Evolutionary conservation across 257 asterid species (phyloP), one percentile per base, ranked within the genome.

Genomic region (Petrea volubilis): DNA sequence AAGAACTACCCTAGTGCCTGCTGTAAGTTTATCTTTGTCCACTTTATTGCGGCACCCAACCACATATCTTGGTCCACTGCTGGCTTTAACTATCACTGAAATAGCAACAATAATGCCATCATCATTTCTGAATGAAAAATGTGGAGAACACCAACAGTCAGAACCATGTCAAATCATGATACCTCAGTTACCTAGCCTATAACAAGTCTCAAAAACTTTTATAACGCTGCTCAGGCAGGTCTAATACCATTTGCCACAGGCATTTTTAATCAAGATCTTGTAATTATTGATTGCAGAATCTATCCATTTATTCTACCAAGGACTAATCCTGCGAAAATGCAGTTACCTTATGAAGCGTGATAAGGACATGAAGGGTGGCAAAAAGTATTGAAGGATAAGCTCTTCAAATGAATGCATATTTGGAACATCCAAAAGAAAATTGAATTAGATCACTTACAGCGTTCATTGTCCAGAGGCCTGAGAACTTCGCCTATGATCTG

Each of bases 401-500:
- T 23, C 14, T 23, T 29, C 51, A 10, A 27, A 34, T 14, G 50
- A 28, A 50, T 23, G 20, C 1, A 29, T 40, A 31, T 31, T 25
- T 14, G 55, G 28, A 34, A 59, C 73, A 58, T 7, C 21, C 6
- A 49, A n/a, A n/a, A 51, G 14, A 41, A 61, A 40, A 55, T 40
- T 13, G 58, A 73, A 52, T n/a, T 10, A 53, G 63, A 61, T 71
- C 21, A 41, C 79, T 90, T 85, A 92, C 98, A 83, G 71, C 98
- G 93, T 67, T 92, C 97, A 73, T 84, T 90, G 82, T 92, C 97
- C 76, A 92, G 89, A 15, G 98, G 97, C 78, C 98, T 84, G 56
- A 94, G 96, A 70, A 94, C 98, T 81, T 94, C 98, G 13, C 98
- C 98, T 10, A 94, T 89, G 81, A 94, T 94, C 85, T 94, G 98